Conservation (phyloP, 1,284 basidiomycete genomes). For the Gymnopus androsaceus region DNA sequence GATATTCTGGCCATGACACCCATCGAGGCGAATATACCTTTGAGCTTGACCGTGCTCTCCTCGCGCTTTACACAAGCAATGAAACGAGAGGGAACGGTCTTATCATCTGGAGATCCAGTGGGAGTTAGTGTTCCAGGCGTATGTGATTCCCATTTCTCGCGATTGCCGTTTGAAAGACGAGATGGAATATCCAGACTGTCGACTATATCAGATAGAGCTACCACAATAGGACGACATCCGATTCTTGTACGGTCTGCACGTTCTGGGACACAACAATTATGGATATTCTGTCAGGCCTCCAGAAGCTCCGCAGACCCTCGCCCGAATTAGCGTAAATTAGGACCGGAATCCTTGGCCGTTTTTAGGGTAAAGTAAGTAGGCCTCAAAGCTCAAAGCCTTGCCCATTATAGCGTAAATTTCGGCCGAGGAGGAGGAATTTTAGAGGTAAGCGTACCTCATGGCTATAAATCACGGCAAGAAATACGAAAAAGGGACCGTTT, state of each 20-base stretch:
- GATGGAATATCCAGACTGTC: slow-evolving; percentile 64
- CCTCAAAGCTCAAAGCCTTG: no score
- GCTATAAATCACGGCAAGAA: no score
- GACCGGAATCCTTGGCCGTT: no score
- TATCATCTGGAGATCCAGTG: slow-evolving; percentile 49
- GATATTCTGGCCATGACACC: slow-evolving; percentile 58
- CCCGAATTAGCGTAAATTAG: no score
- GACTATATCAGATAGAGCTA: slow-evolving; percentile 76
- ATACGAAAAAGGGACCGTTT: no score
- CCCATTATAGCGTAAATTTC: no score
- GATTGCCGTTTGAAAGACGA: slow-evolving; percentile 26
- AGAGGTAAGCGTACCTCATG: no score
- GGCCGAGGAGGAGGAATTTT: no score
- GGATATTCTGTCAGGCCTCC: no score
- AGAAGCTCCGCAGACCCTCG: no score
- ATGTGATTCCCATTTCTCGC: slow-evolving; percentile 77
- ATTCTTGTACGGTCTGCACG: slow-evolving; percentile 67
- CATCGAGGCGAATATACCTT: slow-evolving; percentile 60
- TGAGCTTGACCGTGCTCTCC: slow-evolving; percentile 77
- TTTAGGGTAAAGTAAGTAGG: no score
- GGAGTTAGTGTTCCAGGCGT: slow-evolving; percentile 85
- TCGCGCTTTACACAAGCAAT: slow-evolving; percentile 86
- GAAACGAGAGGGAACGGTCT: slow-evolving; percentile 79
- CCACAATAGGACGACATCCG: slow-evolving; percentile 90
- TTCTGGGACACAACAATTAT: slow-evolving; percentile 76